Evolutionary conservation across 139 green algal species (phyloP), one percentile per base, ranked within the genome.

Genomic region (Chlorella ohadii): DNA sequence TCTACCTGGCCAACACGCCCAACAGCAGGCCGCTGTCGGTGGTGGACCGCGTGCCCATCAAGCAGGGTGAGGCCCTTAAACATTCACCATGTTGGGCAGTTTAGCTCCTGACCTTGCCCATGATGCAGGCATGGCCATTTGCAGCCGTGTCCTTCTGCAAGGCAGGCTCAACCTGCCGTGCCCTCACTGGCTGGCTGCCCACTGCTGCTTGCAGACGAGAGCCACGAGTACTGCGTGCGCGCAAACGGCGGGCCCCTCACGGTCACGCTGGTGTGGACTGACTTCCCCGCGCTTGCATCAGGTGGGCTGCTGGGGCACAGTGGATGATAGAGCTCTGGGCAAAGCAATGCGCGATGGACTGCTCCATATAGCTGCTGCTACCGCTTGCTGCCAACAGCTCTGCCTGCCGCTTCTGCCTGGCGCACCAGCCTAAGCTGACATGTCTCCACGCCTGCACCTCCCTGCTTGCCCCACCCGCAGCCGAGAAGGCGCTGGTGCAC

Each of bases 401-500:
- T n/a, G n/a, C n/a, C n/a, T n/a, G n/a, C n/a, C n/a, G n/a, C n/a
- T n/a, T n/a, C n/a, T n/a, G n/a, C n/a, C n/a, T n/a, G n/a, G n/a
- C n/a, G n/a, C n/a, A n/a, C n/a, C n/a, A n/a, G n/a, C n/a, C n/a
- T n/a, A n/a, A n/a, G n/a, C n/a, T n/a, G n/a, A n/a, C n/a, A n/a
- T n/a, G n/a, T n/a, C n/a, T n/a, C n/a, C n/a, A n/a, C n/a, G n/a
- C n/a, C n/a, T n/a, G n/a, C n/a, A n/a, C n/a, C n/a, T n/a, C 34
- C 66, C 20, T 23, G 12, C 47, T 20, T 3, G 36, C 39, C 7
- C 70, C 39, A 27, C 23, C 22, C 20, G 82, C 79, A 4, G 86
- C 89, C 0, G 57, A 59, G 5, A 84, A 39, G 1, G 84, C 81
- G 17, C 90, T 98, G 33, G 94, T 98, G 25, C 98, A 98, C 81